These are phyloP conservation scores for Lasiodiplodia theobromae DNA, from an alignment of 2,329 filamentous ascomycete genomes.

Conservation along the genomic window DNA sequence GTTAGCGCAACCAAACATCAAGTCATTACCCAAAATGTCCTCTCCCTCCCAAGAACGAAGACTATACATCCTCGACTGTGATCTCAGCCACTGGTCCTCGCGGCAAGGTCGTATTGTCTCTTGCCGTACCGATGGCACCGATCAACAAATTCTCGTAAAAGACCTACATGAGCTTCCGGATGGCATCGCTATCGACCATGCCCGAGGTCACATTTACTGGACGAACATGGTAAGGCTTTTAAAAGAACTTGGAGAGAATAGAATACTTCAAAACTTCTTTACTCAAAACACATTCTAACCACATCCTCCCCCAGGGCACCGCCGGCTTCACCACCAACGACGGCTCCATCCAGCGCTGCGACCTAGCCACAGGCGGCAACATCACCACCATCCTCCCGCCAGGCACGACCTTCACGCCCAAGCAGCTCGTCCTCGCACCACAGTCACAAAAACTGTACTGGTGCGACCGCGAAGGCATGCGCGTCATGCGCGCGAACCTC, in stretches of 20 bases:
- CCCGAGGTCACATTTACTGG: constrained; percentile 41
- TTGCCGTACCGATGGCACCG: constrained; percentile 31
- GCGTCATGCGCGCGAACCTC: constrained; percentile 46
- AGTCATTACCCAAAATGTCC: background rate
- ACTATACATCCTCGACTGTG: constrained; percentile 32
- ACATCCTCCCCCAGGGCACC: constrained; percentile 15
- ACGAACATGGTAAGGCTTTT: constrained; percentile 37
- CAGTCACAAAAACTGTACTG: constrained; percentile 47
- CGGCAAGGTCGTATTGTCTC: constrained; percentile 33
- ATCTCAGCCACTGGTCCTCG: constrained; percentile 22
- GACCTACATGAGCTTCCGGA: constrained; percentile 38
- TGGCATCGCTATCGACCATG: constrained; percentile 40
- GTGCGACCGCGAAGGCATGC: constrained; percentile 54
- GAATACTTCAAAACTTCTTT: background rate
- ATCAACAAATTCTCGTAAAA: constrained; percentile 28
- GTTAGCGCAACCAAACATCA: background rate
- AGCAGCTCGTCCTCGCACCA: constrained; percentile 48
- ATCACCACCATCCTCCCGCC: constrained; percentile 51
- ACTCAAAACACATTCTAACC: background rate
- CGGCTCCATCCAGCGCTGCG: constrained; percentile 54
- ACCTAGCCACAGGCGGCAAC: constrained; percentile 57
- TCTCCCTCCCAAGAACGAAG: background rate
- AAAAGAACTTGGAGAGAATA: too few species aligned
- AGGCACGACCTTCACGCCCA: constrained; percentile 59
- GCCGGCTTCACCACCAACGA: constrained; percentile 40